Conservation (phyloP, 2,329 filamentous ascomycete genomes). For the Trichocomaceae sp. region DNA sequence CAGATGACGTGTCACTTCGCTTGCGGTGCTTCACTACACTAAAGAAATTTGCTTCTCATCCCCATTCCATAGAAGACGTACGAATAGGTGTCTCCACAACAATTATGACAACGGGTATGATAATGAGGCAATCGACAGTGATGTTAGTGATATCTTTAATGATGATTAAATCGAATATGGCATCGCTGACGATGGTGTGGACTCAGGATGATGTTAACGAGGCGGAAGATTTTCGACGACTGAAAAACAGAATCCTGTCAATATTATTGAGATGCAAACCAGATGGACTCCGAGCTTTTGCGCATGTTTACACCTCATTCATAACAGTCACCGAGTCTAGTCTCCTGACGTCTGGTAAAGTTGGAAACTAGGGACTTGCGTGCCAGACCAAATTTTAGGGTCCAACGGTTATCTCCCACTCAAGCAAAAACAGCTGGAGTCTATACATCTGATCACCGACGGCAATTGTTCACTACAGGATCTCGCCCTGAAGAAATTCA, state of each 20-base stretch:
- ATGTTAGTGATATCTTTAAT: not conserved
- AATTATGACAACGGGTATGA: not conserved
- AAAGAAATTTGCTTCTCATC: not conserved
- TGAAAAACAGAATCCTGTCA: not conserved
- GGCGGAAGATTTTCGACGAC: not conserved
- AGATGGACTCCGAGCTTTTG: constrained; percentile 1
- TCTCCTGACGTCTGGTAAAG: not conserved
- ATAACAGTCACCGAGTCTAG: not conserved
- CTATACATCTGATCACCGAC: not conserved
- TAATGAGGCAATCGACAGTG: not conserved
- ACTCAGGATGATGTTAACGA: not conserved
- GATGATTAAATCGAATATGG: not conserved
- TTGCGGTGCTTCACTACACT: not conserved
- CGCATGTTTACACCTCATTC: not conserved
- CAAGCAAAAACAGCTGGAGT: not conserved
- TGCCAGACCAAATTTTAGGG: not conserved
- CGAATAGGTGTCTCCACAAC: not conserved
- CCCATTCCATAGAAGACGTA: not conserved
- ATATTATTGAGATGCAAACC: not conserved
- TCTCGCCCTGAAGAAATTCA: not conserved
- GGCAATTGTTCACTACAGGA: not conserved
- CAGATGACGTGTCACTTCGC: not conserved
- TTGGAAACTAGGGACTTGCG: constrained; percentile 4
- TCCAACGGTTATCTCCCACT: not conserved
- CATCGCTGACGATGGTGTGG: not conserved